Evolutionary conservation across 225 moss, liverwort and hornwort genomes (phyloP).

Genomic region (Lunularia cruciata): DNA sequence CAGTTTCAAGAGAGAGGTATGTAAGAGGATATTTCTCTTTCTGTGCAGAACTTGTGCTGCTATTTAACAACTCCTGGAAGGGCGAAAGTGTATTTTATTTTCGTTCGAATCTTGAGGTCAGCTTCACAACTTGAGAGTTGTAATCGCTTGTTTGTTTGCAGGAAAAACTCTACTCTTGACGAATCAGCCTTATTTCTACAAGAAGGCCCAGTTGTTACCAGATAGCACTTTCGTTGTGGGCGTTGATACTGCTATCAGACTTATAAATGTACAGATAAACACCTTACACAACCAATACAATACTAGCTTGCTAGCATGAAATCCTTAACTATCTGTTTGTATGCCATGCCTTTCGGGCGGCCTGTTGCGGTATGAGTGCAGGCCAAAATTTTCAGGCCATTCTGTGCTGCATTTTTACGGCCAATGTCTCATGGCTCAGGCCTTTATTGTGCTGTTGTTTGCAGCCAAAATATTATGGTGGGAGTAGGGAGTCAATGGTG

Average conservation of each 20-base stretch:
- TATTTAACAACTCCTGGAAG: too few species aligned
- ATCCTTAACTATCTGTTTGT: too few species aligned
- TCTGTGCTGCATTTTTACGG: background rate
- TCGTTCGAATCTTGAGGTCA: background rate
- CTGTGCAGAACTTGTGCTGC: too few species aligned
- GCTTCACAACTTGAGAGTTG: background rate
- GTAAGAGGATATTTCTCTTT: background rate
- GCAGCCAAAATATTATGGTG: constrained; percentile 91
- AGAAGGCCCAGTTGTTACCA: constrained; percentile 87
- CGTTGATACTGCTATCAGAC: constrained; percentile 79
- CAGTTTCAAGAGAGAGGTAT: constrained; percentile 80
- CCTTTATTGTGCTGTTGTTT: constrained; percentile 8
- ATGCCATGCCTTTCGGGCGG: too few species aligned
- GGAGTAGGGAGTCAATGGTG: constrained; percentile 72
- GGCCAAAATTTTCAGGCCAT: too few species aligned
- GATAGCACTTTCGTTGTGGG: constrained; percentile 94
- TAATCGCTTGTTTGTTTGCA: constrained; percentile 34
- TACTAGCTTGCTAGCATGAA: too few species aligned
- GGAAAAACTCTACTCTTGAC: constrained; percentile 74
- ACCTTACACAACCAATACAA: background rate
- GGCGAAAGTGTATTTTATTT: background rate
- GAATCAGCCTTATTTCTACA: constrained; percentile 88
- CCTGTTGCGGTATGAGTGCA: too few species aligned
- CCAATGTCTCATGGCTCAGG: too few species aligned
- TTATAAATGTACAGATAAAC: constrained; percentile 76